Evolutionary conservation across 2,329 filamentous ascomycete species (phyloP), one percentile per base, ranked within the genome.

Genomic region (Fusarium sp.): DNA sequence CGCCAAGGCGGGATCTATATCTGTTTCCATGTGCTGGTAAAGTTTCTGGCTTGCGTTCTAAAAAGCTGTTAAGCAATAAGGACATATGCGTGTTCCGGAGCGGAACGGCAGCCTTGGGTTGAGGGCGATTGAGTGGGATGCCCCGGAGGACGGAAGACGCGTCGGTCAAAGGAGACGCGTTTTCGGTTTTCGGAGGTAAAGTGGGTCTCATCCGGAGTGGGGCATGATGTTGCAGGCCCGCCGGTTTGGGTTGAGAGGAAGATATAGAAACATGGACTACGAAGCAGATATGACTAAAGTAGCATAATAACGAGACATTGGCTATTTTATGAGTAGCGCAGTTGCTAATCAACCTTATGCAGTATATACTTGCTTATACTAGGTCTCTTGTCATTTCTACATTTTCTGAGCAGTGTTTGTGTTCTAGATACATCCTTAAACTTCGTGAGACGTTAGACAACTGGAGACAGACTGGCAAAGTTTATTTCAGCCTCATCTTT

Each of bases 1-100:
- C 63, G 72, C 70, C 37, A 63, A 65, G 20, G 73, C 57, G 26
- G 78, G 69, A 62, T 76, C 75, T 68, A 77, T 75, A 62, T 60
- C 56, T 30, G 58, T 70, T 46, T 71, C 64, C 70, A 73, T 73
- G 17, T 17, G 42, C 38, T 13, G 26, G 40, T 17, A 8, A 20
- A 13, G n/a, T 27, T 33, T 30, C 33, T 26, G 27, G 23, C n/a
- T 30, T 26, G 23, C 17, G 20, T 20, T 14, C 44, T 37, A 17
- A 30, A 56, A 46, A 23, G 15, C n/a, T 32, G 20, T 26, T 40
- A 38, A 30, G 32, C 48, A 27, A 38, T 41, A 48, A 67, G 50
- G 32, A 45, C 37, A 48, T 35, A 11, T 17, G 30, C n/a, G 17
- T 14, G 26, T 40, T 50, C 66, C 62, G 70, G 70, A 53, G 37